Conservation (phyloP, 805 yeast species). For the Saturnispora mendoncae region DNA sequence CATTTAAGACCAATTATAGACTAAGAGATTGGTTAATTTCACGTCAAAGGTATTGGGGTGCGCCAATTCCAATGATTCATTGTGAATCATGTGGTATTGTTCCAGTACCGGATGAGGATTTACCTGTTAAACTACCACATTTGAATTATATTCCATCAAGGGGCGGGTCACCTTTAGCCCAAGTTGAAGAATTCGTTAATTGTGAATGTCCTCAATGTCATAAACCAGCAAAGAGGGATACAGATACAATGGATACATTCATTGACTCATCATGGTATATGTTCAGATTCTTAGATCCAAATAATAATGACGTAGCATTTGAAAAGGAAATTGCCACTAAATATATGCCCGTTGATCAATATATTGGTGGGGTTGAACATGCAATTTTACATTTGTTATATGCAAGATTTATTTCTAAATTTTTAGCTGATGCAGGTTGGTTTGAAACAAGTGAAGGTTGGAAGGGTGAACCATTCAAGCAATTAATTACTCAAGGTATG, state of each 20-base stretch:
- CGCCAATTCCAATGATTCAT: constrained; percentile 92
- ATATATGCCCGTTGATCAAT: constrained; percentile 77
- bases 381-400: constrained; percentile 88
- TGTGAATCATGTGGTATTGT: constrained; percentile 83
- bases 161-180: constrained; percentile 61
- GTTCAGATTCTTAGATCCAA: constrained; percentile 72
- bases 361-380: constrained; percentile 94
- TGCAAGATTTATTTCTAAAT: constrained; percentile 78
- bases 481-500: constrained; percentile 92
- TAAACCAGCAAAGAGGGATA: constrained; percentile 66
- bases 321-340: constrained; percentile 37
- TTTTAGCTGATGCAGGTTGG: constrained; percentile 53
- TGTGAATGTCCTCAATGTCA: constrained; percentile 79
- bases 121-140: constrained; percentile 76
- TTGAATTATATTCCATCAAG: constrained; percentile 35
- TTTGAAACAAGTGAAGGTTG: constrained; percentile 47
- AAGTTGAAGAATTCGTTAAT: constrained; percentile 58
- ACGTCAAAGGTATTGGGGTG: constrained; percentile 97
- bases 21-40: constrained; percentile 92
- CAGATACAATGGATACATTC: constrained; percentile 98
- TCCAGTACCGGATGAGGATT: constrained; percentile 79
- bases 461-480: constrained; percentile 72
- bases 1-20: constrained; percentile 43
- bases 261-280: constrained; percentile 98
- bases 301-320: constrained; percentile 51